These are phyloP conservation scores for Termitomyces sp. DNA, from an alignment of 768 basidiomycete species.

Conservation along the genomic window DNA sequence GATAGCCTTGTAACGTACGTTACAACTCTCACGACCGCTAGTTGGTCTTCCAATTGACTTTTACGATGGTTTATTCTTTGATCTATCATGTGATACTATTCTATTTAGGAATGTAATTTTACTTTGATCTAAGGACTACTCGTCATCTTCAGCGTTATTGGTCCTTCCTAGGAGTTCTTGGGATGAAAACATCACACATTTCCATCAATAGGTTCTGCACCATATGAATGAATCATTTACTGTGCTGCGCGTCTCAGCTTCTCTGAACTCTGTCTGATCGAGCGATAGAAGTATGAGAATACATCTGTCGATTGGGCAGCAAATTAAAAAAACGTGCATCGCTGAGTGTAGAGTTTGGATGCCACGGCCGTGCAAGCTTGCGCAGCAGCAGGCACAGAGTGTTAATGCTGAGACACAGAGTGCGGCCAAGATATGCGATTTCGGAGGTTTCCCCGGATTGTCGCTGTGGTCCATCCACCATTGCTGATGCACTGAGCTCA, in stretches of 20 bases:
- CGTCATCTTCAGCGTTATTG: neutral
- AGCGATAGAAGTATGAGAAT: constrained; percentile 2
- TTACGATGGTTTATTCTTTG: constrained; percentile 21
- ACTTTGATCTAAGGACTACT: constrained; percentile 5
- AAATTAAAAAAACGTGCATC: constrained; percentile 46
- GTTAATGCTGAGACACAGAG: constrained; percentile 1
- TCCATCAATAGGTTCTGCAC: constrained; percentile 3
- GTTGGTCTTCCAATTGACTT: constrained; percentile 15
- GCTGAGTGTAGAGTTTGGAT: constrained; percentile 20
- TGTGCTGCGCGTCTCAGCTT: constrained; percentile 7
- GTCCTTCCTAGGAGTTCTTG: neutral
- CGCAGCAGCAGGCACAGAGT: constrained; percentile 14
- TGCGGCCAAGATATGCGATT: neutral
- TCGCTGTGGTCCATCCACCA: neutral
- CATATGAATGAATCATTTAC: constrained; percentile 10
- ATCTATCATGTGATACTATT: constrained; percentile 9
- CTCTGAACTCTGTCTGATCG: constrained; percentile 13
- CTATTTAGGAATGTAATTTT: constrained; percentile 1
- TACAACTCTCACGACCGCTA: constrained; percentile 27
- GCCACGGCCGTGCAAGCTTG: constrained; percentile 8
- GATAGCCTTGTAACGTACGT: constrained; percentile 23
- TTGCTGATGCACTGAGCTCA: neutral
- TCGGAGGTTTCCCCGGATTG: constrained; percentile 10
- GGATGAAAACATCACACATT: constrained; percentile 6
- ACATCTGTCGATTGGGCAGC: constrained; percentile 9